Percentiles rank a stretch among this genome's conserved stretches.
phyloP scores from a whole-genome alignment of 2,329 filamentous ascomycete species.

The Phialemoniopsis sp. region DNA sequence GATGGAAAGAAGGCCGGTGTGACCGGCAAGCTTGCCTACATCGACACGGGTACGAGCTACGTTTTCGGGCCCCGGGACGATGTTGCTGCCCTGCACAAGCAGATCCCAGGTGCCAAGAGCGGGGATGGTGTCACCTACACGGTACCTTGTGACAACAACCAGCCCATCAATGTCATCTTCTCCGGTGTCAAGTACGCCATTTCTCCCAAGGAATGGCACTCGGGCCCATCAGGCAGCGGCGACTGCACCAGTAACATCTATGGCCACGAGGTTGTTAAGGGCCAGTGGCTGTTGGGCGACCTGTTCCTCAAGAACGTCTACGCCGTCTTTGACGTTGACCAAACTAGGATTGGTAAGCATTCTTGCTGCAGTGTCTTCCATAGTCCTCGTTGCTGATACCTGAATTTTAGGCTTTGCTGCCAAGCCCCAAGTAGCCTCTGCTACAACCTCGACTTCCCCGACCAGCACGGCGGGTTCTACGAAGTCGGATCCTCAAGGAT shows the following conservation, averaged over 20 bases:
- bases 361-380: not conserved
- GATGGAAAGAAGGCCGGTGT: slow-evolving; percentile 55
- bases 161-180: slow-evolving; percentile 61
- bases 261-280: slow-evolving; percentile 62
- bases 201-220: slow-evolving; percentile 68
- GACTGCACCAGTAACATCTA: slow-evolving; percentile 70
- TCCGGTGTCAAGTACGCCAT: slow-evolving; percentile 64
- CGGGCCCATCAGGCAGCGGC: slow-evolving; percentile 34
- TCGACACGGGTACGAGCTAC: slow-evolving; percentile 82
- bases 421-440: slow-evolving; percentile 17
- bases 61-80: slow-evolving; percentile 67
- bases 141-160: slow-evolving; percentile 67
- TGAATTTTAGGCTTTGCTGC: slow-evolving; percentile 27
- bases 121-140: slow-evolving; percentile 60
- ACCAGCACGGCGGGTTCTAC: not conserved
- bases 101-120: slow-evolving; percentile 58
- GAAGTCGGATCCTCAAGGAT: slow-evolving; percentile 1
- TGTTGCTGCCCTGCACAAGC: slow-evolving; percentile 62
- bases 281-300: slow-evolving; percentile 77
- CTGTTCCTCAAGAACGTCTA: slow-evolving; percentile 90
- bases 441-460: slow-evolving; percentile 3
- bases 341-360: slow-evolving; percentile 55
- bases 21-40: slow-evolving; percentile 58
- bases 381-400: slow-evolving; percentile 4
- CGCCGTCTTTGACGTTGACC: slow-evolving; percentile 74